phyloP scores from a whole-genome alignment of 75 land plant species.

The Pseudotsuga menziesii region DNA sequence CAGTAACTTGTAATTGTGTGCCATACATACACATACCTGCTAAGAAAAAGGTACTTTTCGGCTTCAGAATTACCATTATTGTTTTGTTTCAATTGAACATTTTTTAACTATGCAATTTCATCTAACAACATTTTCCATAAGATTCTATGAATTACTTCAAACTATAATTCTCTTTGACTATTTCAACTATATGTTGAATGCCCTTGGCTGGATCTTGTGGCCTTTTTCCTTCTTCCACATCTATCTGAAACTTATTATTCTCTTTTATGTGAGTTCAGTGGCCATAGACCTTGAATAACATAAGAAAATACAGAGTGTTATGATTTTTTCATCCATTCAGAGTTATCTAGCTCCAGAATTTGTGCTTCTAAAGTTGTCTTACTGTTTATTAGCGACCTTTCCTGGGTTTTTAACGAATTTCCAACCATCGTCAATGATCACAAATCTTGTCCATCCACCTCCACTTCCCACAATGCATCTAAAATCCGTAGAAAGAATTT shows the following conservation, averaged over 20 bases:
- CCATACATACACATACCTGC: slow-evolving; percentile 76
- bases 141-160: slow-evolving; percentile 38
- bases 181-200: slow-evolving; percentile 31
- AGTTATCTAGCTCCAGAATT: neutral
- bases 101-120: neutral
- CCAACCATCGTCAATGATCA: slow-evolving; percentile 98
- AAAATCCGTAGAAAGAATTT: no score
- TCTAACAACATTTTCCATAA: neutral
- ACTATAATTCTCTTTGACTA: slow-evolving; percentile 44
- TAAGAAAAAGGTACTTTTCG: neutral
- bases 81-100: neutral
- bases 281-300: slow-evolving; percentile 21
- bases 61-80: neutral
- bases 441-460: slow-evolving; percentile 84
- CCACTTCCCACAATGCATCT: no score
- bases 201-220: slow-evolving; percentile 23
- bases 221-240: slow-evolving; percentile 26
- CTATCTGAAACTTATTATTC: slow-evolving; percentile 62
- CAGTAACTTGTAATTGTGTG: slow-evolving; percentile 94
- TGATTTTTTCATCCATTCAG: neutral
- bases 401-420: slow-evolving; percentile 64
- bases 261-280: slow-evolving; percentile 56
- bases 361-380: neutral
- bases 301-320: neutral
- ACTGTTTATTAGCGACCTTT: neutral